Conservation (phyloP, 177 flowering plant species). For the Vitis hybrid region DNA sequence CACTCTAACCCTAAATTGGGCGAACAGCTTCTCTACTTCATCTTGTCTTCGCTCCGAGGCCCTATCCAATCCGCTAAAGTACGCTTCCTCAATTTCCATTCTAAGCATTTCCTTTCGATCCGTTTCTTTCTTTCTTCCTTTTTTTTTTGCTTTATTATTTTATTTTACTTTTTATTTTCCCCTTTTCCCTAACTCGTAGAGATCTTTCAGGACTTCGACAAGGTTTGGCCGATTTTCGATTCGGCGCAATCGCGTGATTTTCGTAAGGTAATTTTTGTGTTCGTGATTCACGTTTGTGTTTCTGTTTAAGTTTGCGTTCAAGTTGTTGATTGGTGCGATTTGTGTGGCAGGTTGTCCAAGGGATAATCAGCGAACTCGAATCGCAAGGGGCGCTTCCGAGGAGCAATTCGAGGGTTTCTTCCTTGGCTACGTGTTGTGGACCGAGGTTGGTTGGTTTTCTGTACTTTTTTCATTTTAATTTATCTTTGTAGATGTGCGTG, state of each 20-base stretch:
- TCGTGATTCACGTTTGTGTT: conserved; percentile 5
- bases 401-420: conserved; percentile 99
- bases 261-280: conserved; percentile 62
- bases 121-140: neutral
- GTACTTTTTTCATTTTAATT: neutral
- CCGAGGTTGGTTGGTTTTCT: conserved; percentile 61
- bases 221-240: conserved; percentile 99
- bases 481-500: neutral
- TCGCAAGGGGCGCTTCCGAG: conserved; percentile 98
- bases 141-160: neutral
- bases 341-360: conserved; percentile 80
- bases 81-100: neutral
- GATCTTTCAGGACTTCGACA: conserved; percentile 92
- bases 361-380: conserved; percentile 93
- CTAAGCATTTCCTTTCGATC: conserved; percentile 4
- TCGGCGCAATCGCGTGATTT: conserved; percentile 96
- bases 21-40: conserved; percentile 93
- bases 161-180: no score
- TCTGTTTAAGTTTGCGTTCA: neutral
- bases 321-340: conserved; percentile 3
- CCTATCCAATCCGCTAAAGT: conserved; percentile 94
- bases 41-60: conserved; percentile 87
- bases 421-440: conserved; percentile 98
- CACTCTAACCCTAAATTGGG: conserved; percentile 99
- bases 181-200: neutral